These are phyloP conservation scores for Gardenia jasminoides DNA, from an alignment of 257 asterid species.

Conservation along the genomic window DNA sequence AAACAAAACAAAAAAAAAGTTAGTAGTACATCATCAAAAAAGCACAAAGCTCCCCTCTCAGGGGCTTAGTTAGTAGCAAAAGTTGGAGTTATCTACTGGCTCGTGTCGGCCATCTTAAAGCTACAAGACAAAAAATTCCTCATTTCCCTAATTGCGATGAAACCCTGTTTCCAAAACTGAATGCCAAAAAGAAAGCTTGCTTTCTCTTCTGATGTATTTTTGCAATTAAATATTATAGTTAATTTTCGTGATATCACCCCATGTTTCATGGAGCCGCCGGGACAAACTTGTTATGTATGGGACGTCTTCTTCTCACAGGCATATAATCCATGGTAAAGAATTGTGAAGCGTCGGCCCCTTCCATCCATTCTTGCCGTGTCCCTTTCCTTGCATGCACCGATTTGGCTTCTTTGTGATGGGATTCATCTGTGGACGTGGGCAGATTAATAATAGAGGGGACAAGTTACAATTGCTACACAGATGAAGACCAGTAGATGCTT, in stretches of 20 bases:
- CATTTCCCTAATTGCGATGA: constrained; percentile 32
- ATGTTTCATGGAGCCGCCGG: constrained; percentile 52
- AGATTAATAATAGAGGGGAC: not conserved
- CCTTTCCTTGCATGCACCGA: constrained; percentile 39
- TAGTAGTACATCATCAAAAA: not conserved
- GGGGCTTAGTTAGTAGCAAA: constrained; percentile 30
- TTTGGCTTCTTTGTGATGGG: constrained; percentile 25
- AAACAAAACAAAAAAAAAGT: too few species aligned
- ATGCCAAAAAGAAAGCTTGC: not conserved
- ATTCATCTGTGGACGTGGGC: constrained; percentile 33
- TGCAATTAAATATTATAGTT: not conserved
- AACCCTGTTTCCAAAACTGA: constrained; percentile 15
- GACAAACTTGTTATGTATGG: constrained; percentile 64
- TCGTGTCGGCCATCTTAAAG: constrained; percentile 52
- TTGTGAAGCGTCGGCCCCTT: constrained; percentile 41
- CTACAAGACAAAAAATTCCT: constrained; percentile 42
- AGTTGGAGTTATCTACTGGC: constrained; percentile 28
- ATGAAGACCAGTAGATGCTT: not conserved
- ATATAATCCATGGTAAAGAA: constrained; percentile 70
- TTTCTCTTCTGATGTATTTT: not conserved
- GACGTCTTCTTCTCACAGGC: constrained; percentile 61
- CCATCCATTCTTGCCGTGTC: constrained; percentile 51
- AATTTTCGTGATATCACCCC: not conserved
- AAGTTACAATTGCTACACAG: not conserved
- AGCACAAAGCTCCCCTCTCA: not conserved